Conservation (phyloP, 192 early-diverging fungal species). For the Coemansia sp. region DNA sequence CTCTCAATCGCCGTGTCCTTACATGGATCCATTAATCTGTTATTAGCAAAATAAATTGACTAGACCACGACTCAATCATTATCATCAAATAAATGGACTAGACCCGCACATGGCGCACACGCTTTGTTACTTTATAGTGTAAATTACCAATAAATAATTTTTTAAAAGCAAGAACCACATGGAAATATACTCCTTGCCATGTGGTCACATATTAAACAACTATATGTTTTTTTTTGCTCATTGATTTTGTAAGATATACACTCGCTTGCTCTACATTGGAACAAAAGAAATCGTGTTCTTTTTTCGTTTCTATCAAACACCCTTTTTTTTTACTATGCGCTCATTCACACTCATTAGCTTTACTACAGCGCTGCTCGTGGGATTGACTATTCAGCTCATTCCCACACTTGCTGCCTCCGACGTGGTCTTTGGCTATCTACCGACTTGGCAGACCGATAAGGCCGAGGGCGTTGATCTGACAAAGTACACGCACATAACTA, state of each 20-base stretch:
- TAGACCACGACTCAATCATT: too few relatives aligned
- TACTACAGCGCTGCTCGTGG: neutral
- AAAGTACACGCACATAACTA: constrained; percentile 69
- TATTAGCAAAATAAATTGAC: too few relatives aligned
- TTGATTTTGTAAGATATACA: neutral
- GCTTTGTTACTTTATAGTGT: neutral
- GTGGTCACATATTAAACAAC: neutral
- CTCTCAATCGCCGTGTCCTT: too few relatives aligned
- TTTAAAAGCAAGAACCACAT: neutral
- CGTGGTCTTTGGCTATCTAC: constrained; percentile 54
- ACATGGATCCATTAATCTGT: too few relatives aligned
- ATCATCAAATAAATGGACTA: neutral
- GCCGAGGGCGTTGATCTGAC: constrained; percentile 46
- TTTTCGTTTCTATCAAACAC: neutral
- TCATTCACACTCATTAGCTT: neutral
- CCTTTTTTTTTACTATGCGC: neutral
- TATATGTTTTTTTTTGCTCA: neutral
- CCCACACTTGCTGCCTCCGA: neutral
- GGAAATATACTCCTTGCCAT: neutral
- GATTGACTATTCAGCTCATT: neutral
- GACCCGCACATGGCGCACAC: neutral
- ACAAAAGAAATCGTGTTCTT: neutral
- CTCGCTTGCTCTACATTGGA: neutral
- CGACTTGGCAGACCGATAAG: constrained; percentile 47
- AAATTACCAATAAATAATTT: neutral